phyloP scores from a whole-genome alignment of 2,329 filamentous ascomycete genomes.

The Aciculosporium take region DNA sequence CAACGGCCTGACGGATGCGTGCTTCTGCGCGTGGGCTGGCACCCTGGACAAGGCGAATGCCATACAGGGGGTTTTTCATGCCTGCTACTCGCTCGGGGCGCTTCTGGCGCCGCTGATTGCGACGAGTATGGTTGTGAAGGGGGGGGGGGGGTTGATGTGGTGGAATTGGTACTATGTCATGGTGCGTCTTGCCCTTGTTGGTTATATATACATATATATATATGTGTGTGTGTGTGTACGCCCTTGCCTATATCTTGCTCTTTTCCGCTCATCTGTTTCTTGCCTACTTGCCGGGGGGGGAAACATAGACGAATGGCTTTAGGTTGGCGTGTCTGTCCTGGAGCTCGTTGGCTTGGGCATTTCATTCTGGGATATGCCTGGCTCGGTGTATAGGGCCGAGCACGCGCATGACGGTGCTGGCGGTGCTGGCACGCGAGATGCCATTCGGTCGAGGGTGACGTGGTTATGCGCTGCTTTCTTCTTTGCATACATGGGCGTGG shows the following conservation, averaged over 20 bases:
- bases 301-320: too few relatives aligned
- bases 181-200: constrained; percentile 33
- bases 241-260: too few relatives aligned
- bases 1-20: constrained; percentile 46
- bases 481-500: constrained; percentile 58
- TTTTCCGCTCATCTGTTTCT: too few relatives aligned
- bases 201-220: too few relatives aligned
- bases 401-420: constrained; percentile 15
- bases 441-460: constrained; percentile 36
- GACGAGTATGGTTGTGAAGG: constrained; percentile 51
- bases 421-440: constrained; percentile 21
- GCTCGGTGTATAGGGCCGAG: constrained; percentile 33
- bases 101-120: constrained; percentile 50
- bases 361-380: constrained; percentile 48
- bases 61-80: constrained; percentile 50
- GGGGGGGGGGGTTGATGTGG: constrained; percentile 40
- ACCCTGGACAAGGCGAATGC: constrained; percentile 56
- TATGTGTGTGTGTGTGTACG: neutral
- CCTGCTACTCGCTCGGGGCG: constrained; percentile 51
- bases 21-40: constrained; percentile 38
- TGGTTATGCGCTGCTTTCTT: constrained; percentile 57
- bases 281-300: too few relatives aligned
- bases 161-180: constrained; percentile 59
- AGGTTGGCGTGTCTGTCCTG: constrained; percentile 34
- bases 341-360: constrained; percentile 36